phyloP scores from a whole-genome alignment of 306 rosid genomes.

The Adenanthera pavonina region DNA sequence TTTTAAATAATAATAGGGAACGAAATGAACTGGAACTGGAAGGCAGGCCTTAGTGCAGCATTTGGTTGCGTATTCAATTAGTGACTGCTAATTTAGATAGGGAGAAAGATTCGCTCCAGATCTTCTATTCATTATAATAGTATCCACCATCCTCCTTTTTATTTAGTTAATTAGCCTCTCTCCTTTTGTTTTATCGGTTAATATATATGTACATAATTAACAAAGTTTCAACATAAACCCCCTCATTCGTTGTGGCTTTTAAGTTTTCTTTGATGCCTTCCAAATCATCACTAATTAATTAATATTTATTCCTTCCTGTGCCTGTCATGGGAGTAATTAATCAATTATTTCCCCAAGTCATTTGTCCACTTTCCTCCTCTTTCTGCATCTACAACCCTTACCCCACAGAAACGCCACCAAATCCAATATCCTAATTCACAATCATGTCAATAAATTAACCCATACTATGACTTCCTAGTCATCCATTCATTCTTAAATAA shows the following conservation, averaged over 20 bases:
- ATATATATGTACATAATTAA: background rate
- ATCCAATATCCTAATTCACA: too few relatives aligned
- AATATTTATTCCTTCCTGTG: background rate
- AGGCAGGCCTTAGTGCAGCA: constrained; percentile 20
- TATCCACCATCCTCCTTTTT: background rate
- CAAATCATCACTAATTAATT: background rate
- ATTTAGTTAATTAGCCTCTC: background rate
- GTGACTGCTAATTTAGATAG: constrained; percentile 16
- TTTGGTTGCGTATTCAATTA: constrained; percentile 35
- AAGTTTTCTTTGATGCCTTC: background rate
- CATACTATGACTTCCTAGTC: too few relatives aligned
- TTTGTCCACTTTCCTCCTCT: background rate
- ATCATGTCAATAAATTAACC: too few relatives aligned
- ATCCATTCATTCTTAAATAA: too few relatives aligned
- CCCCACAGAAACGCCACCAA: too few relatives aligned
- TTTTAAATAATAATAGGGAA: background rate
- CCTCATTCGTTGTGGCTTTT: constrained; percentile 25
- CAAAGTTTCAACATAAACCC: background rate
- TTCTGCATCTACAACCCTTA: background rate
- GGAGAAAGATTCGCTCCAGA: constrained; percentile 16
- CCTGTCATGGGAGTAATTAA: background rate
- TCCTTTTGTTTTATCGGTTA: background rate
- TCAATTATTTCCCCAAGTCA: background rate
- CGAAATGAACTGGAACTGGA: too few relatives aligned
- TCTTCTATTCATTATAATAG: constrained; percentile 17